Conservation (phyloP, 129 eudicot genomes). For the Heracleum sosnowskyi region DNA sequence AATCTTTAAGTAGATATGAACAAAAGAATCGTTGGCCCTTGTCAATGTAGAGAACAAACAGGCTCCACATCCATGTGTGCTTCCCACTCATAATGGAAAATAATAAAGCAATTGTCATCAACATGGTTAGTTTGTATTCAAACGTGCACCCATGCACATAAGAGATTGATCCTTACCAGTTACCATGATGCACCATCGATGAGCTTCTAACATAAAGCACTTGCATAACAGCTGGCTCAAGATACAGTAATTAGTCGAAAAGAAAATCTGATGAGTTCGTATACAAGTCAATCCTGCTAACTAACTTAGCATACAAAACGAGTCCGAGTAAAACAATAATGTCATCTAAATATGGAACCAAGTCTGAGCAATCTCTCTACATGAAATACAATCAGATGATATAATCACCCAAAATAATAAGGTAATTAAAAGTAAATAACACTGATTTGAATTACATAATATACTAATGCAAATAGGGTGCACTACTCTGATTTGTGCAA, state of each 20-base stretch:
- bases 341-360: neutral
- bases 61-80: slow-evolving; percentile 7
- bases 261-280: neutral
- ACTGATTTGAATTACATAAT: too few species aligned
- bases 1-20: neutral
- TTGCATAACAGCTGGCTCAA: neutral
- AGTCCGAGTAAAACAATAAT: neutral
- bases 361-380: neutral
- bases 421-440: too few species aligned
- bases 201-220: neutral
- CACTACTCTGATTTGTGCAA: neutral
- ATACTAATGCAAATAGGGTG: too few species aligned
- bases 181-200: neutral
- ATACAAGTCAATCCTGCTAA: neutral
- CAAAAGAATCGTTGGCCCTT: neutral
- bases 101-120: neutral
- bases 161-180: neutral
- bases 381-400: neutral
- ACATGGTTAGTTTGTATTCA: neutral
- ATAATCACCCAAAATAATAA: too few species aligned
- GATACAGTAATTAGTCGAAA: neutral
- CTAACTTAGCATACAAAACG: neutral
- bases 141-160: neutral
- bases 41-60: neutral
- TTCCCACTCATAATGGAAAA: neutral